Base-by-base conservation (phyloP, 1,139 yeast species). In the Nakaseomyces uthaithaninus region DNA sequence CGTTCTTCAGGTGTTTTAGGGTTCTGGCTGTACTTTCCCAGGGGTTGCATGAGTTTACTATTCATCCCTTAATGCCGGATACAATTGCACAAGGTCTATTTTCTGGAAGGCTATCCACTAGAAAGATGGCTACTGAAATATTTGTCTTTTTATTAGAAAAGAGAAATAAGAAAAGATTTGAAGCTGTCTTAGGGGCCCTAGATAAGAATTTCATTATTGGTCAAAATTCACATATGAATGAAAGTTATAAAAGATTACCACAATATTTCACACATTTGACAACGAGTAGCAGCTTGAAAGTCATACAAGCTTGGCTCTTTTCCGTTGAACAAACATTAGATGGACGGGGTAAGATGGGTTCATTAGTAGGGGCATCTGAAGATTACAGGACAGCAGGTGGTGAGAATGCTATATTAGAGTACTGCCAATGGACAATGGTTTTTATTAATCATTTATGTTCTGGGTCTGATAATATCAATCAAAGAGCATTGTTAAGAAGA, bases 301-400 rank as follows among this genome's bases (percentile, higher is more conserved):
- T 89, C 38, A 82, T 85, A 51, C 94, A 85, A 52, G 75, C 84
- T n/a, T 91, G 97, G 97, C 60, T 89, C 40, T 68, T 72, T 50
- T 67, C 81, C 9, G 81, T 86, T 3, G 83, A 76, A 43, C 73
- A 77, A 43, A 79, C 94, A 0, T 58, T 91, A 40, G 89, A 82
- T 47, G 96, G 96, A 1, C 72, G 91, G 50, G 97, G 97, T 10
- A 81, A 78, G 52, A 71, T 82, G 71, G 94, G 95, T 12, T 84
- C 95, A 0, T 64, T 81, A 51, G 97, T 91, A 7, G 96, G 96
- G 1, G 95, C 96, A 1, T 80, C 89, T 46, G 94, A 82, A n/a
- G 97, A 91, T 50, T 70, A 79, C 42, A 77, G 78, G 46, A 67
- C 75, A 11, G 48, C 57, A 12, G 68, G 67, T 17, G 73, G 80